Conservation (phyloP, 2,329 filamentous ascomycete species). For the Clonostachys rhizophaga region DNA sequence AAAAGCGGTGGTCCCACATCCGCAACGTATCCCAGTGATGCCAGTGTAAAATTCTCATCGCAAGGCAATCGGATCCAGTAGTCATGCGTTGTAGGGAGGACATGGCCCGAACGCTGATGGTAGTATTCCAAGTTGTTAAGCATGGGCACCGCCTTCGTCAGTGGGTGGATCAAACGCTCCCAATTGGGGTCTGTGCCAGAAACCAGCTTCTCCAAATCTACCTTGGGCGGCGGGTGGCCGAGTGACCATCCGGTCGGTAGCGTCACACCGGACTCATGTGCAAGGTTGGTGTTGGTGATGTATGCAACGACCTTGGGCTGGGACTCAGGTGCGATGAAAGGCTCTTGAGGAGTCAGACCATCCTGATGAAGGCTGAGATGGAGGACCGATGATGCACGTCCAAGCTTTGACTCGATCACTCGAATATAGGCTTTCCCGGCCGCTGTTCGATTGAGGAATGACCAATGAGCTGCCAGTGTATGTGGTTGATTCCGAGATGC, state of each 20-base stretch:
- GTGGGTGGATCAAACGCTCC: conserved; percentile 6
- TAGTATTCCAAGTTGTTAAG: conserved; percentile 21
- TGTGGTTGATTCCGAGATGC: conserved; percentile 23
- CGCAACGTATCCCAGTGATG: conserved; percentile 57
- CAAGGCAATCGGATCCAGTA: conserved; percentile 59
- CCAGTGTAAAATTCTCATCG: conserved; percentile 58
- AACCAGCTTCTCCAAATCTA: conserved; percentile 15
- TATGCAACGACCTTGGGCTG: conserved; percentile 26
- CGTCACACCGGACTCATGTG: conserved; percentile 19
- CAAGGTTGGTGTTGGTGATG: conserved; percentile 28
- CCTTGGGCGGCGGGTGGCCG: conserved; percentile 8
- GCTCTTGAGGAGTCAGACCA: conserved; percentile 19
- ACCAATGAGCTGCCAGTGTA: conserved; percentile 30
- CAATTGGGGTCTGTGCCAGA: conserved; percentile 20
- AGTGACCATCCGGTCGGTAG: conserved; percentile 17
- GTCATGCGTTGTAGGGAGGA: conserved; percentile 11
- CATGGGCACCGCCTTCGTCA: conserved; percentile 7
- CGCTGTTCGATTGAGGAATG: conserved; percentile 31
- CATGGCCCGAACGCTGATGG: conserved; percentile 9
- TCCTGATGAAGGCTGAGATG: conserved; percentile 36
- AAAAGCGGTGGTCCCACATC: conserved; percentile 64
- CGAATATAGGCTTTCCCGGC: conserved; percentile 28
- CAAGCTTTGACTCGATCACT: conserved; percentile 34
- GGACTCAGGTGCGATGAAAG: conserved; percentile 25
- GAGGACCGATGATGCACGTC: conserved; percentile 31